phyloP scores from a whole-genome alignment of 2,329 filamentous ascomycete genomes.

The Boeremia exigua region DNA sequence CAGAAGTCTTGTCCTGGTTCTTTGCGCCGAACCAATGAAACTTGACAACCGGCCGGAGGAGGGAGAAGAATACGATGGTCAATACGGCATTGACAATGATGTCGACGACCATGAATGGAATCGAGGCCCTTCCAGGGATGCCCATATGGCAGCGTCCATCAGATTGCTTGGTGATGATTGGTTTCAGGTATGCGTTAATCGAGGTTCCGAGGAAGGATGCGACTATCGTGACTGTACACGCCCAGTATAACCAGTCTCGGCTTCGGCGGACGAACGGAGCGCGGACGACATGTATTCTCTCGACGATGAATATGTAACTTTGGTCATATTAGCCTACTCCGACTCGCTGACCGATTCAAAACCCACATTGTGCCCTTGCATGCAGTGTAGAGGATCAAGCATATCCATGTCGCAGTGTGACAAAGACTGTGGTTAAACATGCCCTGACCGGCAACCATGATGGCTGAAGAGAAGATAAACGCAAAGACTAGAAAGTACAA shows the following conservation, averaged over 20 bases:
- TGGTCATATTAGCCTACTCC: background rate
- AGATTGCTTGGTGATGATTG: slow-evolving; percentile 31
- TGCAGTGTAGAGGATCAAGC: slow-evolving; percentile 43
- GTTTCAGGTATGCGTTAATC: slow-evolving; percentile 30
- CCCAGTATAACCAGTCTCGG: slow-evolving; percentile 38
- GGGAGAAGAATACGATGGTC: slow-evolving; percentile 41
- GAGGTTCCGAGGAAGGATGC: slow-evolving; percentile 27
- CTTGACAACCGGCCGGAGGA: slow-evolving; percentile 31
- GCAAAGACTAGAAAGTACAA: slow-evolving; percentile 14
- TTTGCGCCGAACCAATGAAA: slow-evolving; percentile 8
- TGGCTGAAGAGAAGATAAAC: slow-evolving; percentile 15
- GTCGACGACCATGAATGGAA: slow-evolving; percentile 44
- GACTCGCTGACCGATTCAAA: background rate
- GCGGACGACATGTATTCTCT: slow-evolving; percentile 44
- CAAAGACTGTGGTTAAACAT: slow-evolving; percentile 30
- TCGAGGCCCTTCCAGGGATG: slow-evolving; percentile 36
- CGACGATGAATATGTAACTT: slow-evolving; percentile 47
- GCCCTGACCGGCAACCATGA: slow-evolving; percentile 33
- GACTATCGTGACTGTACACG: slow-evolving; percentile 25
- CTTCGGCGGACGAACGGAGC: slow-evolving; percentile 30
- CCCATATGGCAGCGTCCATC: slow-evolving; percentile 45
- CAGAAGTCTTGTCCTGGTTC: background rate
- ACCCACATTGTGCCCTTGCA: slow-evolving; percentile 33
- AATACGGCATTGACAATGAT: slow-evolving; percentile 39
- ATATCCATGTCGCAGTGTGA: slow-evolving; percentile 38